These are phyloP conservation scores for Syncephalastrum contaminatum DNA, from an alignment of 371 early-diverging fungal genomes.

Conservation along the genomic window DNA sequence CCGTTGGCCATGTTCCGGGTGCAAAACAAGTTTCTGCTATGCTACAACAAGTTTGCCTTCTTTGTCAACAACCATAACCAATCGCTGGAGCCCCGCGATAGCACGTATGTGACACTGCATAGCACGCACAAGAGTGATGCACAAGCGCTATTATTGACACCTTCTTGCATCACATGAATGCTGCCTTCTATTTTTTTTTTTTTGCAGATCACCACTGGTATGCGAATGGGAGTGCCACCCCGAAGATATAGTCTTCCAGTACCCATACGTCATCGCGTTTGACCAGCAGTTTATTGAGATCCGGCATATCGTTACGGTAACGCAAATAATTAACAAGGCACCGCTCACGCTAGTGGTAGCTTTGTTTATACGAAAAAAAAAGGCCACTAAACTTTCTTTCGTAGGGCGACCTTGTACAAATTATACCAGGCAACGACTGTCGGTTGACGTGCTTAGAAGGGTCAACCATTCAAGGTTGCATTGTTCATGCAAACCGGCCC, in stretches of 20 bases:
- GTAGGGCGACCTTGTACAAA: slow-evolving; percentile 24
- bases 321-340: neutral
- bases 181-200: neutral
- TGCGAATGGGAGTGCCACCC: slow-evolving; percentile 42
- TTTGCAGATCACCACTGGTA: slow-evolving; percentile 13
- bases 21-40: slow-evolving; percentile 62
- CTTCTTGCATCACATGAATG: too few species aligned
- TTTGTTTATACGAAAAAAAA: neutral
- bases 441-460: slow-evolving; percentile 14
- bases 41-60: slow-evolving; percentile 87
- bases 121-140: neutral
- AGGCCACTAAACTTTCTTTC: neutral
- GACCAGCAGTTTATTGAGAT: slow-evolving; percentile 81
- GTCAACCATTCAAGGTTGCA: slow-evolving; percentile 21
- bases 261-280: slow-evolving; percentile 82
- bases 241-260: slow-evolving; percentile 51
- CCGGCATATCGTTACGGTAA: slow-evolving; percentile 64
- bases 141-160: too few species aligned
- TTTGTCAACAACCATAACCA: slow-evolving; percentile 66
- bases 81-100: slow-evolving; percentile 22
- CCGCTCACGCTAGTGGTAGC: neutral
- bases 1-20: slow-evolving; percentile 80
- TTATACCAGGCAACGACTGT: slow-evolving; percentile 20
- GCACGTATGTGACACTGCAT: slow-evolving; percentile 19
- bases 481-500: slow-evolving; percentile 9